These are phyloP conservation scores for Hyphopichia wangnamkhiaoensis DNA, from an alignment of 1,139 yeast species.

Conservation along the genomic window DNA sequence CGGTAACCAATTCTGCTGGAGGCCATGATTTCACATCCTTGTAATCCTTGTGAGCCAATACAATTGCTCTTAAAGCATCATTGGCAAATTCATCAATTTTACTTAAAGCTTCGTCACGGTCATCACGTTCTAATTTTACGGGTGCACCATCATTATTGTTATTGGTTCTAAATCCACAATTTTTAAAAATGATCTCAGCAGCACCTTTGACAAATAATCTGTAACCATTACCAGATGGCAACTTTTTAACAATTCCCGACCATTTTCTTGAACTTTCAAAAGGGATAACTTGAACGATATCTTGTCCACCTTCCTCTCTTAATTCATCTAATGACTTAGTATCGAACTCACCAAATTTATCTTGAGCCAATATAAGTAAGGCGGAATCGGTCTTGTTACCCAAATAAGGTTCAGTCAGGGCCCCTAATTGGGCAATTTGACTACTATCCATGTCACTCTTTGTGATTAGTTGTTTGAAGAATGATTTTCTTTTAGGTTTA, in stretches of 20 bases:
- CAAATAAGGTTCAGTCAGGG: constrained; percentile 58
- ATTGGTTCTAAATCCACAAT: constrained; percentile 48
- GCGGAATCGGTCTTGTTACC: constrained; percentile 98
- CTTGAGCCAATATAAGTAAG: constrained; percentile 65
- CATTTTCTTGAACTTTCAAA: constrained; percentile 93
- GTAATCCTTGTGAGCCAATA: constrained; percentile 77
- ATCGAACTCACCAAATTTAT: constrained; percentile 51
- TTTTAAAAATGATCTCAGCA: constrained; percentile 76
- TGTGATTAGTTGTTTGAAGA: constrained; percentile 19
- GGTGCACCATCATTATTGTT: constrained; percentile 14
- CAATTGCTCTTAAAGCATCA: constrained; percentile 81
- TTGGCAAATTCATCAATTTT: constrained; percentile 69
- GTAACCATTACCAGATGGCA: constrained; percentile 41
- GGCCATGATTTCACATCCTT: constrained; percentile 59
- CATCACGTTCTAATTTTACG: constrained; percentile 25
- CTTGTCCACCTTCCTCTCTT: constrained; percentile 36
- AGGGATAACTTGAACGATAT: constrained; percentile 73
- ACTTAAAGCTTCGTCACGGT: constrained; percentile 35
- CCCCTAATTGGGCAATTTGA: constrained; percentile 22
- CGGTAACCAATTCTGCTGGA: constrained; percentile 44
- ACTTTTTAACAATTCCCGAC: constrained; percentile 75
- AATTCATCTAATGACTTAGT: constrained; percentile 36
- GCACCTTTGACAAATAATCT: constrained; percentile 88
- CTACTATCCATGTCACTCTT: constrained; percentile 11
- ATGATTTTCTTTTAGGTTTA: constrained; percentile 30